These are phyloP conservation scores for Naegleria lovaniensis DNA, from an alignment of 208 protist species.

Conservation along the genomic window DNA sequence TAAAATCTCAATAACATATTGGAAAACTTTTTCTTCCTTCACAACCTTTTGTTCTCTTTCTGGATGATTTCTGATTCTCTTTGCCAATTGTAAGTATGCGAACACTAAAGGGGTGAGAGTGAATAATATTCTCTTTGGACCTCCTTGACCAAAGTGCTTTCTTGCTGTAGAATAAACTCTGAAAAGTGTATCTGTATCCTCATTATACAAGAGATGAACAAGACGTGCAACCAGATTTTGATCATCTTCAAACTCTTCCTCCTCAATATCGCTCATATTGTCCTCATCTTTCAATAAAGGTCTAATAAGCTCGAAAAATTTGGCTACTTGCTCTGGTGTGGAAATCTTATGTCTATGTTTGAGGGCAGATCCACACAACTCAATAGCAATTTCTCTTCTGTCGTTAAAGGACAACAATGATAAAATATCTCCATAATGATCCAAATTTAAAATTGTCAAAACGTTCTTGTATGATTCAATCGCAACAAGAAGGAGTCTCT, in stretches of 20 bases:
- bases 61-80: slow-evolving; percentile 18
- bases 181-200: slow-evolving; percentile 63
- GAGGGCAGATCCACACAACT: slow-evolving; percentile 51
- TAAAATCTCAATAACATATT: slow-evolving; percentile 37
- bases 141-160: slow-evolving; percentile 73
- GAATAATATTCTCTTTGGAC: slow-evolving; percentile 64
- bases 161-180: slow-evolving; percentile 77
- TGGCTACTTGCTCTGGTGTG: slow-evolving; percentile 56
- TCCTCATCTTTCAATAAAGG: slow-evolving; percentile 66
- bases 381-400: slow-evolving; percentile 54
- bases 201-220: slow-evolving; percentile 72
- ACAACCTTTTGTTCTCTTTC: slow-evolving; percentile 9
- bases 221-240: slow-evolving; percentile 77
- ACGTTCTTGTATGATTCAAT: slow-evolving; percentile 58
- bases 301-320: slow-evolving; percentile 68
- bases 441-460: slow-evolving; percentile 59
- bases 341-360: slow-evolving; percentile 43
- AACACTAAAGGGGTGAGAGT: slow-evolving; percentile 75
- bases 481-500: slow-evolving; percentile 54
- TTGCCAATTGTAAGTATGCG: slow-evolving; percentile 60
- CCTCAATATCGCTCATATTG: slow-evolving; percentile 46
- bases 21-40: slow-evolving; percentile 30
- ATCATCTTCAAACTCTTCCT: slow-evolving; percentile 79
- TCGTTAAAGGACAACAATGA: slow-evolving; percentile 56
- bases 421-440: slow-evolving; percentile 55